Conservation (phyloP, 805 yeast genomes). For the Nakazawaea siamensis region DNA sequence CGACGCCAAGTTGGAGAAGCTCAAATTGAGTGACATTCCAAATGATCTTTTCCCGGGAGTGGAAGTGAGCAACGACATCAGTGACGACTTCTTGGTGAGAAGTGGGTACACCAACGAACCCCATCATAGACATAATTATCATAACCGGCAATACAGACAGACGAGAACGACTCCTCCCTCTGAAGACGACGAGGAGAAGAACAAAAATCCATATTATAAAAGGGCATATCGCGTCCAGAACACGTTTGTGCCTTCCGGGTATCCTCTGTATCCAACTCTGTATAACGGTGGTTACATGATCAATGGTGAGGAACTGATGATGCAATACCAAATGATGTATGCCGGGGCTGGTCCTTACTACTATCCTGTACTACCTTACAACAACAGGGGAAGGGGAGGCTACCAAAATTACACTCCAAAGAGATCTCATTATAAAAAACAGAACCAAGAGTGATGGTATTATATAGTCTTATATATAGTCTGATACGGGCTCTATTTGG, state of each 20-base stretch:
- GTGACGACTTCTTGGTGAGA: conserved; percentile 10
- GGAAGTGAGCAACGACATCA: conserved; percentile 9
- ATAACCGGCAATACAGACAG: neutral
- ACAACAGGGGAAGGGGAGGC: conserved; percentile 4
- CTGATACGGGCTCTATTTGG: too few species aligned
- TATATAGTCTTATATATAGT: too few species aligned
- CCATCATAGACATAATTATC: neutral
- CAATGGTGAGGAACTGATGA: neutral
- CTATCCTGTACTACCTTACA: conserved; percentile 2
- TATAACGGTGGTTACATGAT: too few species aligned
- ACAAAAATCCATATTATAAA: too few species aligned
- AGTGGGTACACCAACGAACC: conserved; percentile 5
- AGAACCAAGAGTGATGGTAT: too few species aligned
- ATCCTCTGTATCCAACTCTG: too few species aligned
- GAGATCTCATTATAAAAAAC: too few species aligned
- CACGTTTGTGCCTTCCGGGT: too few species aligned
- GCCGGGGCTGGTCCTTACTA: conserved; percentile 5
- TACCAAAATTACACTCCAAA: too few species aligned
- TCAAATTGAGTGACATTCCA: conserved; percentile 19
- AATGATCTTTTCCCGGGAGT: conserved; percentile 9
- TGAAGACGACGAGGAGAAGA: too few species aligned
- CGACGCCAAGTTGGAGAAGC: conserved; percentile 23
- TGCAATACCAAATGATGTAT: conserved; percentile 6
- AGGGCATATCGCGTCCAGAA: too few species aligned
- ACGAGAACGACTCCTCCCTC: neutral